Evolutionary conservation across 345 rosid genomes (phyloP).

Genomic region (Euphorbia pulcherrima): DNA sequence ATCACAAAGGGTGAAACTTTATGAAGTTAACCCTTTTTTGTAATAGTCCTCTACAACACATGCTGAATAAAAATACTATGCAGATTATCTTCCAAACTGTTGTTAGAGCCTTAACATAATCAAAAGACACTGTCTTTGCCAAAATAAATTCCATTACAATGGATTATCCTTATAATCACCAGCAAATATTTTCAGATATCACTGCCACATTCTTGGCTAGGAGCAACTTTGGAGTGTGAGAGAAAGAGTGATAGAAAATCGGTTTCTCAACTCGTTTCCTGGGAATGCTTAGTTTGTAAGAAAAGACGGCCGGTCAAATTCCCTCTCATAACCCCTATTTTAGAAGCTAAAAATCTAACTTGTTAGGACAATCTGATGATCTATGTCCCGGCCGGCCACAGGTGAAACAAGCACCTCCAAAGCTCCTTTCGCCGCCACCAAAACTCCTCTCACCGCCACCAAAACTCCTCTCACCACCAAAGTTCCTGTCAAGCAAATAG

Average conservation of each 20-base stretch:
- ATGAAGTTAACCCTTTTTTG: too few relatives aligned
- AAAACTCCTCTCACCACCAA: conserved; percentile 45
- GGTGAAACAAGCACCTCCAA: conserved; percentile 81
- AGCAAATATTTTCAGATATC: background rate
- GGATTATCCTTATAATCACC: background rate
- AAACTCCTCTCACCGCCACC: background rate
- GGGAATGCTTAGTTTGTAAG: conserved; percentile 2
- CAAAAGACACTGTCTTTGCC: background rate
- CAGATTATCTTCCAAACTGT: too few relatives aligned
- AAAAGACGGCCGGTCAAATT: conserved; percentile 4
- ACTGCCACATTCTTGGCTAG: background rate
- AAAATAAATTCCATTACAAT: background rate
- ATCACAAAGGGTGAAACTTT: too few relatives aligned
- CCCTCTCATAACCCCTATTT: background rate
- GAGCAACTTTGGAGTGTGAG: background rate
- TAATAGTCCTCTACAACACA: too few relatives aligned
- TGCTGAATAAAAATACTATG: too few relatives aligned
- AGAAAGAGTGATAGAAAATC: background rate
- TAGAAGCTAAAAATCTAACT: conserved; percentile 37
- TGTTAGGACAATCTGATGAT: conserved; percentile 80
- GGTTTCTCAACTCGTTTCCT: background rate
- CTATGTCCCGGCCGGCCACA: conserved; percentile 80
- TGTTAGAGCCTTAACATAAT: background rate
- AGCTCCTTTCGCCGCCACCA: conserved; percentile 35
- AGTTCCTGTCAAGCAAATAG: conserved; percentile 39